phyloP scores from a whole-genome alignment of 2,329 filamentous ascomycete species.

The Ophiostoma montium region DNA sequence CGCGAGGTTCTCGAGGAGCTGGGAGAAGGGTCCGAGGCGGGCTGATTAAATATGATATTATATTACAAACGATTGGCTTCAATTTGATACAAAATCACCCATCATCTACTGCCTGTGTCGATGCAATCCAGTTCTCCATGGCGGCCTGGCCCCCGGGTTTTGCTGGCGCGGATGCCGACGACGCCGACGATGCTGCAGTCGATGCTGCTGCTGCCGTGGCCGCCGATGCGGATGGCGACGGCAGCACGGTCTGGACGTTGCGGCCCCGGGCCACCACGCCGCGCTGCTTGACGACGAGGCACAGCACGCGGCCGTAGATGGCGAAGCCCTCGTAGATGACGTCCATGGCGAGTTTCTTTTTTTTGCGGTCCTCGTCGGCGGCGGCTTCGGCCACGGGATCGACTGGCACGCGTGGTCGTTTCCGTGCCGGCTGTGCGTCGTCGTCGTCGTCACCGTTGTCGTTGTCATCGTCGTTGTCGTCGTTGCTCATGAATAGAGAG shows the following conservation, averaged over 20 bases:
- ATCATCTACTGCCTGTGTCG: constrained; percentile 44
- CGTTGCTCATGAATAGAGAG: no score
- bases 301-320: constrained; percentile 87
- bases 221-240: constrained; percentile 18
- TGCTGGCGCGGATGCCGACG: constrained; percentile 15
- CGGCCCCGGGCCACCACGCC: constrained; percentile 23
- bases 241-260: constrained; percentile 10
- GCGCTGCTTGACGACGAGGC: constrained; percentile 71
- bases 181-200: constrained; percentile 7
- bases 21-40: constrained; percentile 3
- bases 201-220: constrained; percentile 9
- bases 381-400: no score
- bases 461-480: constrained; percentile 17
- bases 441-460: constrained; percentile 21
- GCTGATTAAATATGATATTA: not conserved
- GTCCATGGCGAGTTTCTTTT: constrained; percentile 80
- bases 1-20: constrained; percentile 23
- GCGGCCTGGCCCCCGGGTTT: constrained; percentile 44
- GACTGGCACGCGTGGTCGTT: constrained; percentile 21
- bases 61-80: not conserved
- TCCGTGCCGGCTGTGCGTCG: constrained; percentile 24
- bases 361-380: constrained; percentile 45
- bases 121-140: constrained; percentile 77
- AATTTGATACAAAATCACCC: not conserved
- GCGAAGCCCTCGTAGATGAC: constrained; percentile 91